phyloP scores from a whole-genome alignment of 2,329 filamentous ascomycete genomes.

The Neurospora sp. region DNA sequence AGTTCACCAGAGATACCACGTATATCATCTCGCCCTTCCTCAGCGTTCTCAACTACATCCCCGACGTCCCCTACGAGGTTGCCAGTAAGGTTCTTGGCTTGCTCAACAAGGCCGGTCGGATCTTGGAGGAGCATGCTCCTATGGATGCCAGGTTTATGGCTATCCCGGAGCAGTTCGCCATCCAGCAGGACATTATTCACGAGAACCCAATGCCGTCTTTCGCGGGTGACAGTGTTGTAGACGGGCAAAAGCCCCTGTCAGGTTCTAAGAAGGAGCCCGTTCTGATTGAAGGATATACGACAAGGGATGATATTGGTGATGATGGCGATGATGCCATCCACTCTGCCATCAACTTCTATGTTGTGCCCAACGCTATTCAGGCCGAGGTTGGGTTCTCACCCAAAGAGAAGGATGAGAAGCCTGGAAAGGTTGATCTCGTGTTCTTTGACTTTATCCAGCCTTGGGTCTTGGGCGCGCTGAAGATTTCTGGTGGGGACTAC shows the following conservation, averaged over 20 bases:
- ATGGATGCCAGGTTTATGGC: constrained; percentile 37
- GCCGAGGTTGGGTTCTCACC: constrained; percentile 52
- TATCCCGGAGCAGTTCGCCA: constrained; percentile 36
- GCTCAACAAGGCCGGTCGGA: constrained; percentile 45
- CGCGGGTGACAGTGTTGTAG: constrained; percentile 2
- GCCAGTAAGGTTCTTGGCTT: constrained; percentile 59
- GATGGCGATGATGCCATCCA: constrained; percentile 92
- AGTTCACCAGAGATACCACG: constrained; percentile 79
- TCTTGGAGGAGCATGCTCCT: constrained; percentile 26
- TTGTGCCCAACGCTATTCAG: constrained; percentile 77
- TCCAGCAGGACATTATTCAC: constrained; percentile 19
- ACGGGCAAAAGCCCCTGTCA: constrained; percentile 22
- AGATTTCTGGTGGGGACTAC: constrained; percentile 46
- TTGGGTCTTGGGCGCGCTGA: constrained; percentile 68
- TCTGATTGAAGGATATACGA: constrained; percentile 70
- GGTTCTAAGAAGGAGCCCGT: constrained; percentile 25
- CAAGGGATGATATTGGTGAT: constrained; percentile 68
- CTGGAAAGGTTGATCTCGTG: constrained; percentile 73
- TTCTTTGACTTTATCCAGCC: constrained; percentile 87
- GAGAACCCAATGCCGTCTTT: constrained; percentile 12
- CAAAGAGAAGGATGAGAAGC: constrained; percentile 30
- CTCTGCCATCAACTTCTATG: constrained; percentile 61
- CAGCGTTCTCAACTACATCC: constrained; percentile 66
- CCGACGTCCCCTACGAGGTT: constrained; percentile 68
- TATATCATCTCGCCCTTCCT: constrained; percentile 84